Conservation (phyloP, 2,329 filamentous ascomycete genomes). For the Aspergillus uvarum region DNA sequence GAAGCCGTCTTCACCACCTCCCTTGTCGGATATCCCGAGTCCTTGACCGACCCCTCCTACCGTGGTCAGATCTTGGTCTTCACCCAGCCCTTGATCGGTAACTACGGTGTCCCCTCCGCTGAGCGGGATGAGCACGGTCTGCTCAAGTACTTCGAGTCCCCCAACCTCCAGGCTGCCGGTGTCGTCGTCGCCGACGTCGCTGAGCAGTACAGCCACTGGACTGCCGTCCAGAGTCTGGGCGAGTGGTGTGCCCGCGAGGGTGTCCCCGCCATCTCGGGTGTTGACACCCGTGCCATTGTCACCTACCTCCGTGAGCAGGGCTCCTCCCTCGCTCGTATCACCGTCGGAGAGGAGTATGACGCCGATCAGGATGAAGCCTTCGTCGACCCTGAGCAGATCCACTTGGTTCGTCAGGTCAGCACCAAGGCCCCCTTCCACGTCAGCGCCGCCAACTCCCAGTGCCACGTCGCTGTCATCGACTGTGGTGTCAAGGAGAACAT, state of each 20-base stretch:
- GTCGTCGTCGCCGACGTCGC: slow-evolving; percentile 95
- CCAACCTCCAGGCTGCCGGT: slow-evolving; percentile 93
- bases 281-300: slow-evolving; percentile 95
- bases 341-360: slow-evolving; percentile 96
- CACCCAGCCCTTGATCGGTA: slow-evolving; percentile 95
- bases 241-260: slow-evolving; percentile 97
- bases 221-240: slow-evolving; percentile 87
- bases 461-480: slow-evolving; percentile 92
- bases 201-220: slow-evolving; percentile 96
- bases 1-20: slow-evolving; percentile 99
- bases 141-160: slow-evolving; percentile 96
- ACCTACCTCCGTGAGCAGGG: slow-evolving; percentile 94
- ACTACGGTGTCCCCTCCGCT: slow-evolving; percentile 92
- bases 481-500: slow-evolving; percentile 99
- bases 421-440: slow-evolving; percentile 98
- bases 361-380: slow-evolving; percentile 97
- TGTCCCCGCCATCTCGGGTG: slow-evolving; percentile 91
- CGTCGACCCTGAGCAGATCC: slow-evolving; percentile 92
- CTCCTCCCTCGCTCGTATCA: slow-evolving; percentile 91
- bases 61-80: slow-evolving; percentile 91
- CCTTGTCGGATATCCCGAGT: slow-evolving; percentile 96
- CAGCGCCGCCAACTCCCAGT: slow-evolving; percentile 75
- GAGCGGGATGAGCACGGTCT: slow-evolving; percentile 84
- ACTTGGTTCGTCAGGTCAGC: slow-evolving; percentile 92
- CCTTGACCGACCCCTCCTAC: slow-evolving; percentile 67